phyloP scores from a whole-genome alignment of 164 flowering plant species.

The Malania oleifera region DNA sequence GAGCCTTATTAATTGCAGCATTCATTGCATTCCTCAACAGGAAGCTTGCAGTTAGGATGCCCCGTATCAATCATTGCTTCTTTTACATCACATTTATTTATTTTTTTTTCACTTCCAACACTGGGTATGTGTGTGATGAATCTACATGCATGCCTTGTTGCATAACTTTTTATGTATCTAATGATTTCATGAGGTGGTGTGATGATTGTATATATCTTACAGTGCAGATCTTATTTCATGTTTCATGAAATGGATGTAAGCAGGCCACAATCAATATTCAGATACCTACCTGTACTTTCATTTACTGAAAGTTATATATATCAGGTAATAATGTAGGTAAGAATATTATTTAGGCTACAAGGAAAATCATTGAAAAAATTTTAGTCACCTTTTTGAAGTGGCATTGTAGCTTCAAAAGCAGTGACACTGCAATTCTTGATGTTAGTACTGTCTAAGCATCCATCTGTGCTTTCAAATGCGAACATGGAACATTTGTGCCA shows the following conservation, averaged over 20 bases:
- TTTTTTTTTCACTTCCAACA: too few species aligned
- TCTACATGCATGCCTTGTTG: too few species aligned
- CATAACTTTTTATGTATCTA: too few species aligned
- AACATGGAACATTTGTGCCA: background rate
- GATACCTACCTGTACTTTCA: constrained; percentile 73
- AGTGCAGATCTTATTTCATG: constrained; percentile 98
- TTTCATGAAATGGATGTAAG: constrained; percentile 81
- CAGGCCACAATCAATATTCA: constrained; percentile 58
- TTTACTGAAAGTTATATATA: constrained; percentile 89
- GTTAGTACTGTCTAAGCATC: background rate
- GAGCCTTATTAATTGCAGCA: too few species aligned
- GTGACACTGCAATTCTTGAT: background rate
- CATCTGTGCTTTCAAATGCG: background rate
- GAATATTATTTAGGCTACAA: background rate
- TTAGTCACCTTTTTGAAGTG: background rate
- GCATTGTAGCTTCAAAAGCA: background rate
- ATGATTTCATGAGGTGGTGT: background rate
- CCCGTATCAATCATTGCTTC: too few species aligned
- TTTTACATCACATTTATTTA: too few species aligned
- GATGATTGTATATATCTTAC: constrained; percentile 20
- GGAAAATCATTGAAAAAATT: background rate
- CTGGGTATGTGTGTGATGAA: too few species aligned
- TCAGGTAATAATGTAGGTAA: constrained; percentile 48
- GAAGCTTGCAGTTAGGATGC: too few species aligned
- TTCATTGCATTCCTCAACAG: too few species aligned